Percentiles rank a stretch among this genome's conserved stretches.
Evolutionary conservation across 2,329 filamentous ascomycete genomes (phyloP).

Genomic region (Aspergillus bombycis): DNA sequence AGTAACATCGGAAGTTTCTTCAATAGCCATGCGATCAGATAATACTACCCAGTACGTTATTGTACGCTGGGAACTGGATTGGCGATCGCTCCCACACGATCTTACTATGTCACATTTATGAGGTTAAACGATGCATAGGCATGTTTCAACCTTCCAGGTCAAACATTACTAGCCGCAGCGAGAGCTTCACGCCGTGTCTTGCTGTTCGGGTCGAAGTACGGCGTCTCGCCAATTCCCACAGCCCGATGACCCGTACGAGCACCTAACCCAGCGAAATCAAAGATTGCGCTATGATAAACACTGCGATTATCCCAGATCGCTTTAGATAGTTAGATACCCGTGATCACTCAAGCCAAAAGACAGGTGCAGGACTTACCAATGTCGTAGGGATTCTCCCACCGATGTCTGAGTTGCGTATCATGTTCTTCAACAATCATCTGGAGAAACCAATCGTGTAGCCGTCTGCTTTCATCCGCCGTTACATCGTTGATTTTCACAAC

Average conservation of each 20-base stretch:
- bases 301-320: constrained; percentile 63
- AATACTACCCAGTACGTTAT: no score
- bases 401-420: constrained; percentile 42
- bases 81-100: no score
- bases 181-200: constrained; percentile 27
- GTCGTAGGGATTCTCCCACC: constrained; percentile 45
- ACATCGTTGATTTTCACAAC: constrained; percentile 33
- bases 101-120: no score
- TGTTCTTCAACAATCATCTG: constrained; percentile 41
- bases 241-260: constrained; percentile 53
- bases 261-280: constrained; percentile 51
- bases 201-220: constrained; percentile 54
- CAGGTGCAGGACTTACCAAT: constrained; percentile 22
- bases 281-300: constrained; percentile 58
- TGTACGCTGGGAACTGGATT: no score
- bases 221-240: constrained; percentile 57
- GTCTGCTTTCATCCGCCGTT: constrained; percentile 32
- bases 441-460: constrained; percentile 36
- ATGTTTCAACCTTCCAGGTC: no score
- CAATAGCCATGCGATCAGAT: no score
- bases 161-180: neutral
- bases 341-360: neutral
- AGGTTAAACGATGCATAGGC: no score
- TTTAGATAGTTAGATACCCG: constrained; percentile 12
- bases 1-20: no score